These are phyloP conservation scores for Anthoceros angustus DNA, from an alignment of 225 moss, liverwort and hornwort genomes.

Conservation along the genomic window DNA sequence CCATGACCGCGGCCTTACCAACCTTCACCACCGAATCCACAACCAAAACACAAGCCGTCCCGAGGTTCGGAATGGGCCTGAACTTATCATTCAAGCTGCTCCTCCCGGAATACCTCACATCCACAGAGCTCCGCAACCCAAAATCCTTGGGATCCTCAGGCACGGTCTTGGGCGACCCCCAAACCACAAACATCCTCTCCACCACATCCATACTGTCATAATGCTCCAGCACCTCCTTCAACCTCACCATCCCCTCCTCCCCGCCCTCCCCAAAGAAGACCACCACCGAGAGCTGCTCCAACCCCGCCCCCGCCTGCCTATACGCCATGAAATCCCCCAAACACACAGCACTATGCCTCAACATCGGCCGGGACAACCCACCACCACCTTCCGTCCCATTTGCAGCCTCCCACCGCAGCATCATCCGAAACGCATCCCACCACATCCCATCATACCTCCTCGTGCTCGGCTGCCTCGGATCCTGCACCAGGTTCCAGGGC, in stretches of 20 bases:
- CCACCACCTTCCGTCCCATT: neutral
- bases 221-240: neutral
- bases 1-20: neutral
- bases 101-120: neutral
- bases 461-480: neutral
- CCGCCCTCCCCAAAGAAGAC: neutral
- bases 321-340: neutral
- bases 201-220: neutral
- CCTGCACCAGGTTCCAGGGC: neutral
- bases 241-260: neutral
- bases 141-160: neutral
- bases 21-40: neutral
- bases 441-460: neutral
- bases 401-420: neutral
- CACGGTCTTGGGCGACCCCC: neutral
- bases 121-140: neutral
- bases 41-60: neutral
- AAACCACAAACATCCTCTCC: neutral
- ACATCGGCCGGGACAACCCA: neutral
- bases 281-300: neutral
- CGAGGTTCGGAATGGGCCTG: neutral
- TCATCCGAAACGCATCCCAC: neutral
- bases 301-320: neutral
- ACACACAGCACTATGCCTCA: neutral
- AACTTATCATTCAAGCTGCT: conserved; percentile 3